Conservation (phyloP, 257 asterid species). For the Buddleja alternifolia region DNA sequence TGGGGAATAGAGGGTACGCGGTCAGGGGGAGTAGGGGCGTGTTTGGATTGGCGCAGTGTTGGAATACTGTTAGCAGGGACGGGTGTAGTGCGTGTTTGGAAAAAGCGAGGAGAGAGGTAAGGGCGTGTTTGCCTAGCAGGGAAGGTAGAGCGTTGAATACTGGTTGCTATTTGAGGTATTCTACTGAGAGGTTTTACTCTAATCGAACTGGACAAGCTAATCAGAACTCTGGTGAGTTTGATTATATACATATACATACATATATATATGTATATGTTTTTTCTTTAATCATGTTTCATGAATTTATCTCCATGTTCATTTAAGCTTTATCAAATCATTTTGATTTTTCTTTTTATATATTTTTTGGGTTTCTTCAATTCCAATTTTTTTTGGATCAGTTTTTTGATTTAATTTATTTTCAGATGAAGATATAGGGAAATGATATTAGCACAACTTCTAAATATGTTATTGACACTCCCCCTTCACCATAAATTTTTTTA, state of each 20-base stretch:
- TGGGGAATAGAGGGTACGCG: slow-evolving; percentile 46
- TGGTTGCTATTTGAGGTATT: slow-evolving; percentile 87
- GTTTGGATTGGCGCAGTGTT: slow-evolving; percentile 90
- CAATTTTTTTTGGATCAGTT: background rate
- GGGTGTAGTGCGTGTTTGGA: slow-evolving; percentile 80
- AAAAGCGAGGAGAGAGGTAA: slow-evolving; percentile 58
- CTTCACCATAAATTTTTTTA: too few species aligned
- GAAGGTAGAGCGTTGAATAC: slow-evolving; percentile 85
- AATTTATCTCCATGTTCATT: background rate
- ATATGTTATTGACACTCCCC: too few species aligned
- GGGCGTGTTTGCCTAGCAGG: slow-evolving; percentile 60
- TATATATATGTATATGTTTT: too few species aligned
- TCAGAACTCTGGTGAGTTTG: slow-evolving; percentile 49
- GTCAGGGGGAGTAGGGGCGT: slow-evolving; percentile 55
- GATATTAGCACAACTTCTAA: too few species aligned
- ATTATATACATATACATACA: too few species aligned
- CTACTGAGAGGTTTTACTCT: slow-evolving; percentile 61
- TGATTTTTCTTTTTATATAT: background rate
- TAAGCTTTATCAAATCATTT: background rate
- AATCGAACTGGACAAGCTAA: slow-evolving; percentile 32
- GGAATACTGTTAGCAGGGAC: slow-evolving; percentile 61
- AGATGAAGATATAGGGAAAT: too few species aligned
- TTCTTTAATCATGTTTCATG: background rate
- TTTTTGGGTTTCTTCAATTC: background rate
- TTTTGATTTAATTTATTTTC: background rate